Conservation (phyloP, 2,329 filamentous ascomycete genomes). For the Tolypocladium pustulatum region DNA sequence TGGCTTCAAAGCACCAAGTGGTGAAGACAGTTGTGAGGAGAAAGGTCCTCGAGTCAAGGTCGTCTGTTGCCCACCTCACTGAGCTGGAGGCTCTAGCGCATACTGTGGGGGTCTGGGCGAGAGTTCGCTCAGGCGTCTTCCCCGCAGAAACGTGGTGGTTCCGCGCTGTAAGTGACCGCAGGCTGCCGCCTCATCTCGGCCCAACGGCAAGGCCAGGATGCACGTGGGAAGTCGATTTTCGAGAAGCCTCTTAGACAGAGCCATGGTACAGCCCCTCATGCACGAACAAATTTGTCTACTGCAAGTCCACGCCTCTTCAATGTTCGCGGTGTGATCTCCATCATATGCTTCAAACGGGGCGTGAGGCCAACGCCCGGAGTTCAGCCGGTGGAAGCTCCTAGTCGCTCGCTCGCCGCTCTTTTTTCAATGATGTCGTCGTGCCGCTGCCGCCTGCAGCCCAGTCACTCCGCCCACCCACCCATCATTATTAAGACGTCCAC, state of each 20-base stretch:
- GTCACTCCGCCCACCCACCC: conserved; percentile 2
- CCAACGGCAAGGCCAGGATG: not conserved
- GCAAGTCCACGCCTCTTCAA: not conserved
- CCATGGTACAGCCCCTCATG: not conserved
- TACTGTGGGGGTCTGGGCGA: not conserved
- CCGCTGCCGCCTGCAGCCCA: conserved; percentile 14
- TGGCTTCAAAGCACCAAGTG: not conserved
- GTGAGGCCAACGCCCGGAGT: conserved; percentile 9
- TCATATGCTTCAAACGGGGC: not conserved
- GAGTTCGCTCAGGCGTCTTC: not conserved
- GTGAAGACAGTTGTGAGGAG: not conserved
- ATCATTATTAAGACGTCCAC: conserved; percentile 9
- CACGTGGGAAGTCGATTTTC: not conserved
- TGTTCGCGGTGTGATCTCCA: not conserved
- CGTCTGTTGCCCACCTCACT: not conserved
- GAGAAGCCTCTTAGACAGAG: not conserved
- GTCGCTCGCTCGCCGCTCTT: conserved; percentile 9
- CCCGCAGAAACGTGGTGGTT: not conserved
- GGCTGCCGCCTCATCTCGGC: not conserved
- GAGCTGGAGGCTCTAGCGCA: not conserved
- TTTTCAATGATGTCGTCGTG: conserved; percentile 17
- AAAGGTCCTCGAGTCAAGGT: not conserved
- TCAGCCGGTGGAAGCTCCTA: conserved; percentile 21
- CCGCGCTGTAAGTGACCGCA: not conserved
- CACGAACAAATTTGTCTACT: not conserved